Base-by-base conservation (phyloP, 164 flowering plant species). In the Vitis rupestris region DNA sequence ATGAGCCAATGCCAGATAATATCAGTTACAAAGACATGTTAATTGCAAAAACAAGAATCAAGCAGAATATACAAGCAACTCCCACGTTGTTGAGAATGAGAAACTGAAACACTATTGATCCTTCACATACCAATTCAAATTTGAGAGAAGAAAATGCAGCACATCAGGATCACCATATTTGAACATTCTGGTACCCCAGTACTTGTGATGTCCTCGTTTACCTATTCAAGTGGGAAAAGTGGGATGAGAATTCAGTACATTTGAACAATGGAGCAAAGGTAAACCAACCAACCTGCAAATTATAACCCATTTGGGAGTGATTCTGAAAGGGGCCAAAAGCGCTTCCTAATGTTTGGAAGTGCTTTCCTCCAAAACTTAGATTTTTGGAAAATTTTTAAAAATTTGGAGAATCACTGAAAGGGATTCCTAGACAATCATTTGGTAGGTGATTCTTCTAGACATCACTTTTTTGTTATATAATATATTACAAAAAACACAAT, bases 141-240 rank as follows among this genome's bases (percentile, higher is more conserved):
- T 95, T 66, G 99, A 95, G 17, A 91, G 85, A 67, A 95, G 95
- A 83, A 82, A 95, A 70, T 93, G 99, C 58, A 93, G 84, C 58
- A 95, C 98, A 70, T 93, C 98, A 69, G 68, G 80, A 71, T 93
- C 99, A 11, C 84, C 97, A 81, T 95, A 95, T 82, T 90, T 95
- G 83, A 87, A 95, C 93, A 95, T 93, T 78, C 99, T 84, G 58
- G 99, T 95, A 53, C 99, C 99, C 99, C 99, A 95, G 70, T 80
- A 83, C 69, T 93, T 95, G 82, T 95, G 99, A 63, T 88, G 79
- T 8, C 99, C 98, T 65, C 99, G 82, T 81, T 95, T 95, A 78
- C 99, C 99, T 95, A 72, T 66, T 50, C 64, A 81, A 68, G 61
- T 17, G 74, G 54, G 58, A 15, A 72, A 58, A 12, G 13, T 29